These are phyloP conservation scores for Pythium rhizo-oryzae DNA, from an alignment of 352 stramenopile species.

Conservation along the genomic window DNA sequence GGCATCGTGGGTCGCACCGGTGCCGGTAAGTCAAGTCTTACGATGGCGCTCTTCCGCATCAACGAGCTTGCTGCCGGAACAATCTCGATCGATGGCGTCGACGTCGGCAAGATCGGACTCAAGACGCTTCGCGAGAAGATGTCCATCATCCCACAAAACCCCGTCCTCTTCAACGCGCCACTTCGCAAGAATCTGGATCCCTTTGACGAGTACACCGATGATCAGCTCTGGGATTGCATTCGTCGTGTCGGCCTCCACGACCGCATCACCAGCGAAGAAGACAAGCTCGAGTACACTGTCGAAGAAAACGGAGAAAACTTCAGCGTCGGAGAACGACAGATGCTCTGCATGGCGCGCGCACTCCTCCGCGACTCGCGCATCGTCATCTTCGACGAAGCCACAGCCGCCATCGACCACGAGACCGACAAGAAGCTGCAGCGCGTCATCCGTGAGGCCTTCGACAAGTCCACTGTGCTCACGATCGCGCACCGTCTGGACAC, in stretches of 20 bases:
- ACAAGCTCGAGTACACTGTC: conserved; percentile 67
- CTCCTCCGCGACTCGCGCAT: conserved; percentile 71
- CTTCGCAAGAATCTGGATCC: conserved; percentile 92
- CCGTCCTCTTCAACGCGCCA: conserved; percentile 91
- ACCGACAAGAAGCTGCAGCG: conserved; percentile 59
- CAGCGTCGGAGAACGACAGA: conserved; percentile 50
- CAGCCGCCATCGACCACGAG: conserved; percentile 69
- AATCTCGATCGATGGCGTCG: conserved; percentile 89
- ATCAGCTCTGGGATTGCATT: conserved; percentile 52
- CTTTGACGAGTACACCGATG: conserved; percentile 78
- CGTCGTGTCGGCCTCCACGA: conserved; percentile 49
- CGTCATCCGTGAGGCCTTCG: conserved; percentile 84
- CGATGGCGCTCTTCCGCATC: conserved; percentile 92
- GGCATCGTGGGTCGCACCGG: conserved; percentile 92
- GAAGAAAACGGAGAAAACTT: conserved; percentile 96
- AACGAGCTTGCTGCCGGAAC: conserved; percentile 87
- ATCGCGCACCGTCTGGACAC: conserved; percentile 51
- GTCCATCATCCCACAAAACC: conserved; percentile 94
- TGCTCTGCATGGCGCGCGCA: conserved; percentile 74
- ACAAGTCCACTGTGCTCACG: conserved; percentile 91
- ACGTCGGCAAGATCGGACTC: conserved; percentile 78
- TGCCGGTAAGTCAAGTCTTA: conserved; percentile 85
- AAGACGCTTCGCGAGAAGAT: conserved; percentile 77
- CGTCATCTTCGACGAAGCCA: conserved; percentile 83
- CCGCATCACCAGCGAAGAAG: conserved; percentile 45